These are phyloP conservation scores for Liquidambar formosana DNA, from an alignment of 164 flowering plant genomes.

Conservation along the genomic window DNA sequence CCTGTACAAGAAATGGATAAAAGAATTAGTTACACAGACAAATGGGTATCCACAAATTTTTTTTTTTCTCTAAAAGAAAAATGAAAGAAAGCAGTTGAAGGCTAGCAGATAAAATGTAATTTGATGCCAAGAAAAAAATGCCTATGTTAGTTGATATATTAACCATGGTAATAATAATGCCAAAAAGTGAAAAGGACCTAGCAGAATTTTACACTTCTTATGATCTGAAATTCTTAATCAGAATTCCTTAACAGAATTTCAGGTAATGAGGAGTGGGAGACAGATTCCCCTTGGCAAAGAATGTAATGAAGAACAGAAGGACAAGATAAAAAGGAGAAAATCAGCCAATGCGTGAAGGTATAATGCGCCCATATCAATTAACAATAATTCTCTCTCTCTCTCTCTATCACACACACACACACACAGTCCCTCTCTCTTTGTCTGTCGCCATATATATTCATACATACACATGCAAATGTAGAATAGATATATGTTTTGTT, in stretches of 20 bases:
- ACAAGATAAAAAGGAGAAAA: not conserved
- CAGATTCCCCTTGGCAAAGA: not conserved
- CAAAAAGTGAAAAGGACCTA: not conserved
- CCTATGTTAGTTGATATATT: not conserved
- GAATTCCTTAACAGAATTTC: not conserved
- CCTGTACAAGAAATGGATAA: constrained; percentile 45
- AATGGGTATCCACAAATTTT: not conserved
- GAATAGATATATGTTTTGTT: not conserved
- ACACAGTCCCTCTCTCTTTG: no score
- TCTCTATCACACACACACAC: no score
- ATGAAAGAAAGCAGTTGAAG: no score
- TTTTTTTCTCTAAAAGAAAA: no score
- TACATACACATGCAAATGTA: not conserved
- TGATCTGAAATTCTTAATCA: not conserved
- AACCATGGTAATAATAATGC: not conserved
- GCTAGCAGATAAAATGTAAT: not conserved
- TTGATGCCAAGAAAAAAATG: not conserved
- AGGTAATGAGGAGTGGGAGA: not conserved
- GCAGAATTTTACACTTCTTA: not conserved
- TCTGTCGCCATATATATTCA: not conserved
- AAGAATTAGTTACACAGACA: not conserved
- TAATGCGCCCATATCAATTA: not conserved
- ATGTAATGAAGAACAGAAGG: not conserved
- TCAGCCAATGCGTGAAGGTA: not conserved
- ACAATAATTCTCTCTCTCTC: not conserved